Evolutionary conservation across 495 filamentous ascomycete species (phyloP).

Genomic region (Pseudoneurospora amorphoporcata): DNA sequence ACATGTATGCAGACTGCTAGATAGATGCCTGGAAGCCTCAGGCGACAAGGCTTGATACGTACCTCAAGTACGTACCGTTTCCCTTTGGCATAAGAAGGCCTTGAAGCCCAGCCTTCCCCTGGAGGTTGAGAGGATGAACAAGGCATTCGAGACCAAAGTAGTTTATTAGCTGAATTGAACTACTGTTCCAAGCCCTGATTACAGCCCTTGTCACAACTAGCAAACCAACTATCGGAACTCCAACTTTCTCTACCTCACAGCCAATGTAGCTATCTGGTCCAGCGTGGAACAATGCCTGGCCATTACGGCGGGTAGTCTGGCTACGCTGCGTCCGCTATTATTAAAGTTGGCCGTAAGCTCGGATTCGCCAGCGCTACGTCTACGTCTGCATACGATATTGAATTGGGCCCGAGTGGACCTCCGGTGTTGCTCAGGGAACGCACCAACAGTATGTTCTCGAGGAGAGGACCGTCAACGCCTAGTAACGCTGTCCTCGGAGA

Average conservation of each 20-base stretch:
- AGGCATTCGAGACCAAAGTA: too few relatives aligned
- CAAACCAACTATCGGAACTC: too few relatives aligned
- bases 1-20: too few relatives aligned
- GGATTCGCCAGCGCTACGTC: background rate
- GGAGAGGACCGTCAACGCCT: background rate
- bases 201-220: too few relatives aligned
- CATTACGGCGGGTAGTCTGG: constrained; percentile 22
- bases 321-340: constrained; percentile 22
- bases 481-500: background rate
- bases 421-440: background rate
- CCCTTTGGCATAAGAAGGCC: too few relatives aligned
- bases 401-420: background rate
- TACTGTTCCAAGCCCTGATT: too few relatives aligned
- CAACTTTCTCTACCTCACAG: constrained; percentile 18
- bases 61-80: too few relatives aligned
- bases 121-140: too few relatives aligned
- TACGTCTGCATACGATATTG: background rate
- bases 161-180: too few relatives aligned
- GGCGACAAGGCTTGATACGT: too few relatives aligned
- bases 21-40: too few relatives aligned
- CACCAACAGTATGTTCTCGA: background rate
- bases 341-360: background rate
- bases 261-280: constrained; percentile 24
- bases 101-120: too few relatives aligned
- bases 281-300: constrained; percentile 21